These are phyloP conservation scores for Daldinia eschscholtzii DNA, from an alignment of 2,329 filamentous ascomycete species.

Conservation along the genomic window DNA sequence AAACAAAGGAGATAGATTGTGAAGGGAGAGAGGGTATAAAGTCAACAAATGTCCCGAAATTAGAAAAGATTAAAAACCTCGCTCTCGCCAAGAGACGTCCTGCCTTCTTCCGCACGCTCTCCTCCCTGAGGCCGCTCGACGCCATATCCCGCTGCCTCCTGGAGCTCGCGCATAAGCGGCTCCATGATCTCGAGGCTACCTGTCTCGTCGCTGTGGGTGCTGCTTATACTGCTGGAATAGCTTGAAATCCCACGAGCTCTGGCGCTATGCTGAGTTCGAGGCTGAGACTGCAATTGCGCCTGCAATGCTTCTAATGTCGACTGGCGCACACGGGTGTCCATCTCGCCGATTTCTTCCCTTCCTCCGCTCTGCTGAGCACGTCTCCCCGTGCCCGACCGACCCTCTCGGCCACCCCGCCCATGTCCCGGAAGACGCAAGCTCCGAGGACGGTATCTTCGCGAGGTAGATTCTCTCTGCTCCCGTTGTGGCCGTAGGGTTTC, in stretches of 20 bases:
- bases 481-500: slow-evolving; percentile 3
- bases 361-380: neutral
- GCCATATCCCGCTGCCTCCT: slow-evolving; percentile 43
- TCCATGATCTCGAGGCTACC: slow-evolving; percentile 57
- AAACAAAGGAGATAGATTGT: slow-evolving; percentile 1
- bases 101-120: slow-evolving; percentile 3
- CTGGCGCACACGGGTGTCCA: slow-evolving; percentile 5
- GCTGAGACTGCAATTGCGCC: slow-evolving; percentile 15
- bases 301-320: slow-evolving; percentile 25
- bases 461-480: neutral
- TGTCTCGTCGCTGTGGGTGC: slow-evolving; percentile 41
- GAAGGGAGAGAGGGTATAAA: slow-evolving; percentile 34
- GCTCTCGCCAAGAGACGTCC: slow-evolving; percentile 21
- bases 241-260: slow-evolving; percentile 1
- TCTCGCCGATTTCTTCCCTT: neutral
- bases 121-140: neutral
- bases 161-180: slow-evolving; percentile 61
- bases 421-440: slow-evolving; percentile 5
- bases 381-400: slow-evolving; percentile 1
- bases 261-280: slow-evolving; percentile 3
- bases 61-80: slow-evolving; percentile 41
- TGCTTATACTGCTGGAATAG: slow-evolving; percentile 24
- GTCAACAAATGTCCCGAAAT: slow-evolving; percentile 11
- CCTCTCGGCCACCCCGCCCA: neutral
- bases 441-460: slow-evolving; percentile 4